Base-by-base conservation (phyloP, 2,329 filamentous ascomycete genomes). In the Colletotrichum sp. region DNA sequence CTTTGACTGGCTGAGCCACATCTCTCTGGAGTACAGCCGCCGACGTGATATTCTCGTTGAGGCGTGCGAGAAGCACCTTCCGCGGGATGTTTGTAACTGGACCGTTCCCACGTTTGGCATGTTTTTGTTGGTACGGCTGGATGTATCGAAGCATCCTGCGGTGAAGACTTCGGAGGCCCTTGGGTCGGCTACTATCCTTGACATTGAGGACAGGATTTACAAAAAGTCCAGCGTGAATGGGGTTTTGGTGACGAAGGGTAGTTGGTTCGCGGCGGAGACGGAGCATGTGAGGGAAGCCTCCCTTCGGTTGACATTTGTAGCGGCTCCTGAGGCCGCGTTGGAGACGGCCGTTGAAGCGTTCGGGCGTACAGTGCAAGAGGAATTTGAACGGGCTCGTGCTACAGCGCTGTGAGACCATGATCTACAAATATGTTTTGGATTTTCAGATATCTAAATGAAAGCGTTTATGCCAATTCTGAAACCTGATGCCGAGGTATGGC, bases 161-260 rank as follows among this genome's bases (percentile, higher is more conserved):
- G 58, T 38, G 0, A 38, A 0, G n/a, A 0, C 5, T 12, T 36
- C 0, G 7, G 58, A 27, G 3, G 0, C 12, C 1, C 24, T 29
- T 13, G n/a, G 16, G 5, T 0, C 33, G 5, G 33, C 3, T 18
- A 1, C 24, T 13, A 27, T 62, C 12, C 31, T 27, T 4, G 8
- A 27, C 7, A 62, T 38, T 8, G 33, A 62, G 33, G 58, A 62
- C 2, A 62, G 21, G 16, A 38, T 62, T 12, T 57, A 29, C 24
- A 62, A 21, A 1, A 62, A 18, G 58, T 36, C 58, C 5, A 21
- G 31, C 15, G 58, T 13, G 13, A 62, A 62, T 36, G 58, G 58
- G 31, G 33, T 38, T 0, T 62, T 62, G 33, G 58, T 62, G 1
- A 62, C 58, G 9, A 62, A 62, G 33, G 58, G 58, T 1, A 62